Conservation (phyloP, 192 early-diverging fungal species). For the Backusella tuberculispora region DNA sequence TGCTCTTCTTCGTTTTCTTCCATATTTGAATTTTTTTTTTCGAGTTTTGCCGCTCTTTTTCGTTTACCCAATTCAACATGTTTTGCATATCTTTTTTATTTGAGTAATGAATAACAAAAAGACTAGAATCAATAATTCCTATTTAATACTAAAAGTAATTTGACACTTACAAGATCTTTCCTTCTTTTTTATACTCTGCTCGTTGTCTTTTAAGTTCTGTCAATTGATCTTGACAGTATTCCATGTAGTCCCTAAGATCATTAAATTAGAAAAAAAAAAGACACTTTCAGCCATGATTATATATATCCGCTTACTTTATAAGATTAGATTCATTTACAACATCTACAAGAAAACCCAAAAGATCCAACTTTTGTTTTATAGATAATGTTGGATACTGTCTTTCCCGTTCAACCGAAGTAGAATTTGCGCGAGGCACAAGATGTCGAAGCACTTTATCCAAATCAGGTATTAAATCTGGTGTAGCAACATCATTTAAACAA, state of each 20-base stretch:
- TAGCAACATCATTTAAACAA: slow-evolving; percentile 55
- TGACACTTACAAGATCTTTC: slow-evolving; percentile 35
- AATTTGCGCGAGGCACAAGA: slow-evolving; percentile 32
- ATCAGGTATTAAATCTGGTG: slow-evolving; percentile 47
- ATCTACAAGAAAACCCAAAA: slow-evolving; percentile 35
- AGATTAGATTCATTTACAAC: slow-evolving; percentile 37
- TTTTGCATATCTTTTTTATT: slow-evolving; percentile 9
- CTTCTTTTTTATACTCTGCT: slow-evolving; percentile 39
- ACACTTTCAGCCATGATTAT: background rate
- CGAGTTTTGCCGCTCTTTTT: background rate
- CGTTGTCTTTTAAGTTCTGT: slow-evolving; percentile 38
- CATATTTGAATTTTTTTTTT: background rate
- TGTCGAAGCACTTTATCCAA: slow-evolving; percentile 48
- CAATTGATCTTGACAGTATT: slow-evolving; percentile 42
- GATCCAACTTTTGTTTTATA: slow-evolving; percentile 28
- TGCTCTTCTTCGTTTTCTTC: slow-evolving; percentile 16
- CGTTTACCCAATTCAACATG: slow-evolving; percentile 19
- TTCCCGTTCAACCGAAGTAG: slow-evolving; percentile 34
- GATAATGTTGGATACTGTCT: slow-evolving; percentile 29
- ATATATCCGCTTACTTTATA: slow-evolving; percentile 33
- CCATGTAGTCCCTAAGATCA: slow-evolving; percentile 36
- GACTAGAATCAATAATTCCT: background rate
- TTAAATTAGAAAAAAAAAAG: background rate
- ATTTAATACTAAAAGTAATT: background rate
- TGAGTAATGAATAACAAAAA: background rate